Evolutionary conservation across 352 stramenopile species (phyloP), one percentile per base, ranked within the genome.

Genomic region (Phytophthora hybrid): DNA sequence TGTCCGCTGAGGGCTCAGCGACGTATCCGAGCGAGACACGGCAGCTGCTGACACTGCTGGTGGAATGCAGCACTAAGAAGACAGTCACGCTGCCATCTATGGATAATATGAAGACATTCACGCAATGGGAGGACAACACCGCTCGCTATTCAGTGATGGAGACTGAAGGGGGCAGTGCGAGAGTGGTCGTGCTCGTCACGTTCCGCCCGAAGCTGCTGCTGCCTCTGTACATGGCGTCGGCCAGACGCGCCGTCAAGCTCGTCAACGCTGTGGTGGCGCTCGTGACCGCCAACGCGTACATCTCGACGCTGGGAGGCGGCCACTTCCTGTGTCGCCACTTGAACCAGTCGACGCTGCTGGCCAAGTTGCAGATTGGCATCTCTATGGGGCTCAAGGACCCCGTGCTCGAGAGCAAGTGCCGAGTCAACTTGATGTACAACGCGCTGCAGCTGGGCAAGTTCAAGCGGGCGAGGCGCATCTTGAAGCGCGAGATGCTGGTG

Each of bases 221-320:
- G 10, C 81, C 80, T 18, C 56, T 95, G 41, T 93, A 78, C 41
- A 85, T 91, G 81, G 69, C 72, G 19, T 95, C 85, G 18, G 81
- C 78, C 19, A 87, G 88, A 54, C 84, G 87, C 16, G 87, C 87
- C 2, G 85, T 93, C 41, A 78, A 69, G 16, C 84, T 95, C 39
- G 87, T 92, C 8, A 79, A 94, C 51, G 85, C 78, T 7, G 81
- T 93, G 9, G 83, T 94, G 29, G 85, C 88, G 21, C 73, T 95
- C 3, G 87, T 95, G 53, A 95, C 88, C 0, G 87, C 87, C 1
- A 95, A 95, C 71, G 88, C 88, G 53, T 95, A 93, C 76, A 87
- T 95, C 55, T 95, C 89, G 63, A 95, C 89, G 59, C 77, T 95
- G 2, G 89, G 89, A 32, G 89, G 89, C 11, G 89, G 89, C 21